Base-by-base conservation (phyloP, 78 protist genomes). In the Corallochytrium limacisporum region DNA sequence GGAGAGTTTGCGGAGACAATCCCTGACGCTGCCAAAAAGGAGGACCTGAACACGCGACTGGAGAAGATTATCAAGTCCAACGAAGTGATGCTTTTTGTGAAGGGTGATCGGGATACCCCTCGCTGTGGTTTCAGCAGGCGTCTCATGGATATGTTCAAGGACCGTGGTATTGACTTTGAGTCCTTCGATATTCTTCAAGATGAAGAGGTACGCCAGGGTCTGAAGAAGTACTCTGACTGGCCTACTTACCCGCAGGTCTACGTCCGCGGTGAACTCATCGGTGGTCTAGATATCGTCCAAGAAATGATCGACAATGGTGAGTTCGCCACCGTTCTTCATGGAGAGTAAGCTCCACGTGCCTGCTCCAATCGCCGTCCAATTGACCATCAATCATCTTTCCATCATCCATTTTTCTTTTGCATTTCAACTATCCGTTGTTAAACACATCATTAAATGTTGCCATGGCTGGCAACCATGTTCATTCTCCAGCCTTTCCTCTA, bases 61-160 rank as follows among this genome's bases (percentile, higher is more conserved):
- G 28, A 33, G n/a, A n/a, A n/a, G n/a, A n/a, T n/a, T n/a, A n/a
- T n/a, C n/a, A n/a, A n/a, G n/a, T n/a, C n/a, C n/a, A n/a, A n/a
- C n/a, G n/a, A n/a, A n/a, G 82, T 90, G 26, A 63, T 86, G 79
- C 62, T 86, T 43, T 90, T 84, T 69, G 81, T 90, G 87, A 90
- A 86, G 61, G 95, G 95, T 26, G 26, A 46, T 22, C 88, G 85
- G 18, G 75, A 71, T 4, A 47, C 33, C 8, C 47, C 40, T 13
- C 66, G 48, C 48, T 87, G 92, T 44, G 91, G 93, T 31, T 87
- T 90, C 74, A 55, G 81, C 4, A 37, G 74, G 12, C 46, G 57
- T 22, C 69, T 83, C 29, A 82, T 84, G 28, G 66, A 53, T n/a
- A 42, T 87, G 15, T 78, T 90, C 36, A 29, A 62, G 37, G 42